Base-by-base conservation (phyloP, 345 rosid genomes). In the Ailanthus altissimus region DNA sequence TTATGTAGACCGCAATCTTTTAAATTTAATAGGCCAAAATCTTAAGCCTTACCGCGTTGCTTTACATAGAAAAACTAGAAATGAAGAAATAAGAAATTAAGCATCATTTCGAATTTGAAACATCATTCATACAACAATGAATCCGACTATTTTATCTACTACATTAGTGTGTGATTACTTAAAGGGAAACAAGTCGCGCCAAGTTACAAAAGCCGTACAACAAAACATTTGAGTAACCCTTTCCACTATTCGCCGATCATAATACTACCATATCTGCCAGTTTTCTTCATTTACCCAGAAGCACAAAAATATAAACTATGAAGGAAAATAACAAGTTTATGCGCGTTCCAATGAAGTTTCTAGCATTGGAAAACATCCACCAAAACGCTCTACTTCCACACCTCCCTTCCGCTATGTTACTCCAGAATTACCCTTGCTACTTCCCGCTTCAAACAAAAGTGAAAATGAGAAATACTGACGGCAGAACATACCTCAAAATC, bases 341-440 rank as follows among this genome's bases (percentile, higher is more conserved):
- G 56, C 56, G 0, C 56, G 18, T 51, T 7, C 56, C 56, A 11
- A 14, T 7, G 12, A 18, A 60, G 64, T 61, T 32, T 32, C 45
- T 36, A 36, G 45, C 45, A 15, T 32, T 42, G 57, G 42, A 38
- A 46, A 28, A 38, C 59, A 61, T 62, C 54, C 47, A 32, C 45
- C 62, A 80, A 65, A 76, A 80, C 1, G 38, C 32, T 78, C 75
- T 67, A 67, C 65, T 60, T 46, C n/a, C 45, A 47, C n/a, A 50
- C 61, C 72, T 70, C 26, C 64, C 78, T 61, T 21, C 53, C 40
- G 23, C 78, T 62, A 7, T 32, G 54, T 69, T 42, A 68, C 47
- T 54, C 47, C 63, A n/a, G 53, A 16, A 49, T 32, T 6, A 32
- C 15, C 0, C 5, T 18, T 23, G 42, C 67, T 28, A 28, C 18